Evolutionary conservation across 306 rosid species (phyloP).

Genomic region (Mimosa pudica): DNA sequence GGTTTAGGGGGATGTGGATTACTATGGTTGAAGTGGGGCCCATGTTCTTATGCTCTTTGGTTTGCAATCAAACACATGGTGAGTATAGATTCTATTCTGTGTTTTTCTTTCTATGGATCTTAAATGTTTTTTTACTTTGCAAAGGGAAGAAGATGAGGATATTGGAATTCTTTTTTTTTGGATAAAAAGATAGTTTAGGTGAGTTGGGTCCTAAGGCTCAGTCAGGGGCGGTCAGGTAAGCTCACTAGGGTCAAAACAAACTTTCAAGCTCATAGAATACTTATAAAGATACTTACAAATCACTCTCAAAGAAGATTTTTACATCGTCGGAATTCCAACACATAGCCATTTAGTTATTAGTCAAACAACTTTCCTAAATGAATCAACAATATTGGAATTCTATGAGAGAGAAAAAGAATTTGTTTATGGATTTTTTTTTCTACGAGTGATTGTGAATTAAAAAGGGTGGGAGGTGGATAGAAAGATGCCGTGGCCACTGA

Average conservation of each 20-base stretch:
- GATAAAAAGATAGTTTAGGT: too few relatives aligned
- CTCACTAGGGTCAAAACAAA: too few relatives aligned
- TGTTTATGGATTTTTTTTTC: background rate
- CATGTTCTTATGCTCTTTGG: background rate
- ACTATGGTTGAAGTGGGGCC: slow-evolving; percentile 38
- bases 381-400: too few relatives aligned
- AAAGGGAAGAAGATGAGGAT: background rate
- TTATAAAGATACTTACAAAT: too few relatives aligned
- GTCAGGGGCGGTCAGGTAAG: too few relatives aligned
- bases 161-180: background rate
- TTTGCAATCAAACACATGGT: slow-evolving; percentile 50
- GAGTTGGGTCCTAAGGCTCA: too few relatives aligned
- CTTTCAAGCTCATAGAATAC: too few relatives aligned
- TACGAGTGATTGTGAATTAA: slow-evolving; percentile 20
- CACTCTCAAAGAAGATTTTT: too few relatives aligned
- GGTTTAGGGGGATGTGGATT: background rate
- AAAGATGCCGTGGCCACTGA: slow-evolving; percentile 65
- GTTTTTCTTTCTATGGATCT: background rate
- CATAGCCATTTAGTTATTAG: too few relatives aligned
- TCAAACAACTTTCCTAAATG: too few relatives aligned
- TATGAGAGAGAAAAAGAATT: too few relatives aligned
- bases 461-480: slow-evolving; percentile 27
- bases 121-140: background rate
- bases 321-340: too few relatives aligned
- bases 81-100: slow-evolving; percentile 65